Percentiles rank a stretch among this genome's conserved stretches.
phyloP scores from a whole-genome alignment of 176 grass and related monocot species.

The Triticum urartu region DNA sequence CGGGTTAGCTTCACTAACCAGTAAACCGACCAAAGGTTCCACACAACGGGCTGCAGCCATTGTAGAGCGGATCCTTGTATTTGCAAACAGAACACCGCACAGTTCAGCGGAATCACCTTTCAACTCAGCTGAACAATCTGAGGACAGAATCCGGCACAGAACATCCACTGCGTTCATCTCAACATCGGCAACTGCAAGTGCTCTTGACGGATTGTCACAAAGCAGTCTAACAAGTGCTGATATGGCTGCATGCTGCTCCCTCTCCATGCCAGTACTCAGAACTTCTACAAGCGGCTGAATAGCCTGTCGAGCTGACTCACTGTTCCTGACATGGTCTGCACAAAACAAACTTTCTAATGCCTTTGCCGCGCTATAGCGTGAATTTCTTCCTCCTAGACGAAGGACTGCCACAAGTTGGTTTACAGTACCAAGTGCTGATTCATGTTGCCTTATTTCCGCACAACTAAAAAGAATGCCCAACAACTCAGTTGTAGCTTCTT shows the following conservation, averaged over 20 bases:
- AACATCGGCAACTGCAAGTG: conserved; percentile 86
- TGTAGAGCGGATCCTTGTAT: conserved; percentile 96
- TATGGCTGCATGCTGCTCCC: conserved; percentile 99
- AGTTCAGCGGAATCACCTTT: conserved; percentile 98
- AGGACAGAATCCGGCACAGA: conserved; percentile 86
- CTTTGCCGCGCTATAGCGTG: conserved; percentile 94
- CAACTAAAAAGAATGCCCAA: conserved; percentile 81
- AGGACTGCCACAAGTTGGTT: conserved; percentile 98
- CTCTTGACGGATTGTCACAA: conserved; percentile 89
- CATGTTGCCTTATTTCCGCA: conserved; percentile 89
- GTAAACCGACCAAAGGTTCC: conserved; percentile 82
- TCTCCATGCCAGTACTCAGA: conserved; percentile 89
- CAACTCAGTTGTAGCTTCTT: conserved; percentile 97
- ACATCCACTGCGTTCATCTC: conserved; percentile 98
- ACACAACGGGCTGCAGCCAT: conserved; percentile 90
- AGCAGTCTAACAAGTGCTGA: conserved; percentile 93
- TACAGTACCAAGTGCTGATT: conserved; percentile 81
- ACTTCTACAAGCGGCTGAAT: conserved; percentile 99
- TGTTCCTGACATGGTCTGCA: conserved; percentile 95
- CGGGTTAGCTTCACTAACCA: conserved; percentile 75
- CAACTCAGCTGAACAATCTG: conserved; percentile 83
- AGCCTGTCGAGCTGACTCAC: conserved; percentile 85
- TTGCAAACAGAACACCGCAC: conserved; percentile 90
- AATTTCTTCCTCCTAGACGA: conserved; percentile 96
- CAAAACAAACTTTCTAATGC: conserved; percentile 95